Evolutionary conservation across 805 yeast species (phyloP).

Genomic region (Candida nonsorbophila): DNA sequence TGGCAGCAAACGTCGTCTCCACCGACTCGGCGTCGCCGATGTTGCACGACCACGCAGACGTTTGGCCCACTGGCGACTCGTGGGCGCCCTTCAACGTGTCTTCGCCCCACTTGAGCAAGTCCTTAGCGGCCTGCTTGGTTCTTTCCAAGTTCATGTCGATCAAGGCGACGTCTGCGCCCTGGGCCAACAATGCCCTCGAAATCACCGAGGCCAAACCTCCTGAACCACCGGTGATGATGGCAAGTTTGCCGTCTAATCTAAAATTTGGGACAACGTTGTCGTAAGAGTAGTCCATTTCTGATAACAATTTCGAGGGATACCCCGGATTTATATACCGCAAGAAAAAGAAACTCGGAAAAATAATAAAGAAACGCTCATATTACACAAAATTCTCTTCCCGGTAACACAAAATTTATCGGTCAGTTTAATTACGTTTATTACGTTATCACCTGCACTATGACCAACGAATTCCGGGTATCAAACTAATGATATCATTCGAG

Average conservation of each 20-base stretch:
- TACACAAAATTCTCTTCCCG: too few species aligned
- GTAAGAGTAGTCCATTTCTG: slow-evolving; percentile 30
- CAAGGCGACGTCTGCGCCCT: slow-evolving; percentile 73
- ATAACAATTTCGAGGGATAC: too few species aligned
- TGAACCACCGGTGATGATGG: slow-evolving; percentile 75
- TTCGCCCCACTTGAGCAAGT: slow-evolving; percentile 44
- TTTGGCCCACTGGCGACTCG: slow-evolving; percentile 29
- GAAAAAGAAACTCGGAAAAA: too few species aligned
- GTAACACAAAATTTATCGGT: too few species aligned
- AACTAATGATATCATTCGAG: too few species aligned
- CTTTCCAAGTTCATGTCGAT: slow-evolving; percentile 63
- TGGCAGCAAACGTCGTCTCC: slow-evolving; percentile 46
- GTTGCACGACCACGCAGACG: slow-evolving; percentile 69
- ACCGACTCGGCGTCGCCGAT: slow-evolving; percentile 62
- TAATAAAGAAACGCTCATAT: too few species aligned
- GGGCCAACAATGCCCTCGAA: slow-evolving; percentile 62
- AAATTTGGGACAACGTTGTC: slow-evolving; percentile 54
- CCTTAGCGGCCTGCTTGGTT: slow-evolving; percentile 49
- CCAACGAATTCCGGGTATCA: too few species aligned
- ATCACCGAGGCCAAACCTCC: slow-evolving; percentile 70
- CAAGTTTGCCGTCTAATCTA: slow-evolving; percentile 65
- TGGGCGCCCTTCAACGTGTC: slow-evolving; percentile 29
- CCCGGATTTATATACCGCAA: too few species aligned
- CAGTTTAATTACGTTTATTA: too few species aligned
- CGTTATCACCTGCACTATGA: too few species aligned